Conservation (phyloP, 495 filamentous ascomycete genomes). For the Neurospora sp. region DNA sequence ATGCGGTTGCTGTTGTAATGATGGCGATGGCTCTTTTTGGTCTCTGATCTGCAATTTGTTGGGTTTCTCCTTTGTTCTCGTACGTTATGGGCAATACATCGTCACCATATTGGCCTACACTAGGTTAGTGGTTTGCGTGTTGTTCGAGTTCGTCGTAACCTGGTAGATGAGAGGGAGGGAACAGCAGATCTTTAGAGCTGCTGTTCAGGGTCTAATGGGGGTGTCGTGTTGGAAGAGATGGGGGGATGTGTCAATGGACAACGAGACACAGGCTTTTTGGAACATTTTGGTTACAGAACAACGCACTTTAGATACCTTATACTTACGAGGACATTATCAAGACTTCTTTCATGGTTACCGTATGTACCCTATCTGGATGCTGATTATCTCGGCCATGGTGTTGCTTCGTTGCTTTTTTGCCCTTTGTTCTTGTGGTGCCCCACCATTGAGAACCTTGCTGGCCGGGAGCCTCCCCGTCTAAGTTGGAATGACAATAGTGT, state of each 20-base stretch:
- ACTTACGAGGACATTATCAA: not conserved
- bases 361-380: not conserved
- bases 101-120: not conserved
- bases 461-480: not conserved
- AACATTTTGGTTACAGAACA: not conserved
- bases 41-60: not conserved
- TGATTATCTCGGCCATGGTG: not conserved
- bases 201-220: not conserved
- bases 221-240: not conserved
- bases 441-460: not conserved
- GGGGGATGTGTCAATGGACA: not conserved
- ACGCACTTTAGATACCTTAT: not conserved
- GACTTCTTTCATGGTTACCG: not conserved
- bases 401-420: not conserved
- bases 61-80: not conserved
- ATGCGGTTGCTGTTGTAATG: constrained; percentile 21
- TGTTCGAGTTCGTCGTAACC: not conserved
- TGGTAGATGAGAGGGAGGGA: not conserved
- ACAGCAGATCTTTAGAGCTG: not conserved
- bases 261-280: not conserved
- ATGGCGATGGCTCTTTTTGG: constrained; percentile 8
- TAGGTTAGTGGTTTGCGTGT: not conserved
- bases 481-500: not conserved
- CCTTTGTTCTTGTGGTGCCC: not conserved
- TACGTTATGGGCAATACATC: not conserved